phyloP scores from a whole-genome alignment of 2,329 filamentous ascomycete species.

The Diaporthe eres region DNA sequence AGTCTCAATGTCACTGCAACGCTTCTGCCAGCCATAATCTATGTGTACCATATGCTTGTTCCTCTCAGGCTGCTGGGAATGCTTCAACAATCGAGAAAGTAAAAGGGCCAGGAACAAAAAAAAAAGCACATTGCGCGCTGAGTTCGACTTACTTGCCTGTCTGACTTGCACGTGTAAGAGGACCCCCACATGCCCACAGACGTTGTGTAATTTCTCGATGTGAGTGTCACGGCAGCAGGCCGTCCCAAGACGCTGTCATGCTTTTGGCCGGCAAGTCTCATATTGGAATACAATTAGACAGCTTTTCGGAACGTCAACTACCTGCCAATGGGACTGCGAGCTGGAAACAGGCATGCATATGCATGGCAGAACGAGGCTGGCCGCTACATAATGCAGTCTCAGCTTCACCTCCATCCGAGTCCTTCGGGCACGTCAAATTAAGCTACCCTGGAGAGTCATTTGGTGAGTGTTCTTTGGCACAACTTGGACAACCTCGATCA shows the following conservation, averaged over 20 bases:
- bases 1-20: neutral
- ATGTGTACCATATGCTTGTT: no score
- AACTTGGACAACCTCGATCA: neutral
- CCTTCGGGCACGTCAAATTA: neutral
- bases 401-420: neutral
- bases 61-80: neutral
- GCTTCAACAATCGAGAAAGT: neutral
- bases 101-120: neutral
- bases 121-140: neutral
- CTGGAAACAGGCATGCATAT: neutral
- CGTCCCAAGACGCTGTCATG: neutral
- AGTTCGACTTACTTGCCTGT: neutral
- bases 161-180: constrained; percentile 1
- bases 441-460: neutral
- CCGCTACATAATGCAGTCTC: neutral
- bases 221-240: neutral
- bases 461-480: neutral
- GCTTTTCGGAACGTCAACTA: neutral
- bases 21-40: neutral
- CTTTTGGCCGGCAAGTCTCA: neutral
- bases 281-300: neutral
- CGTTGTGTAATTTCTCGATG: constrained; percentile 20
- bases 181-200: constrained; percentile 8
- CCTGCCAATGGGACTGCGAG: neutral
- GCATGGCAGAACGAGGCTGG: neutral